A percentile compares a stretch with the other conserved stretches of the same genome.
Evolutionary conservation across 1,284 basidiomycete species (phyloP).

Genomic region (Ustilago tritici): DNA sequence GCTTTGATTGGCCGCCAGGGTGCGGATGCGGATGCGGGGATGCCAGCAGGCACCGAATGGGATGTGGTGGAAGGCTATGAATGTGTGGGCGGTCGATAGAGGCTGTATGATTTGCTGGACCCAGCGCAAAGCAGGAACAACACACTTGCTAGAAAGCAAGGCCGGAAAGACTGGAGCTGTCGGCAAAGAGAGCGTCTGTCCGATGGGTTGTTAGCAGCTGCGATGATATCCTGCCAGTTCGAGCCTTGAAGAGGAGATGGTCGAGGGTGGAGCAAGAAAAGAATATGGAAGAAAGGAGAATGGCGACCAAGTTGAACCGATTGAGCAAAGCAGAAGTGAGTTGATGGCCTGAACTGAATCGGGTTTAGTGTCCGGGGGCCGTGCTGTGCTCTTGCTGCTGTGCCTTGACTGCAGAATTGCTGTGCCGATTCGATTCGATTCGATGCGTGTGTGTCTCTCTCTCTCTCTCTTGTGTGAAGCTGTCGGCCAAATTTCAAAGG

Average conservation of each 20-base stretch:
- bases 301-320: background rate
- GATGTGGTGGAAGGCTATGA: background rate
- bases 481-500: constrained; percentile 4
- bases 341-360: background rate
- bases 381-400: constrained; percentile 4
- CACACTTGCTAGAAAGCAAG: background rate
- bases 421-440: constrained; percentile 3
- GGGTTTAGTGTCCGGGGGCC: background rate
- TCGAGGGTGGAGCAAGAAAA: background rate
- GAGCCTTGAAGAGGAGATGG: background rate
- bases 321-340: background rate
- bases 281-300: constrained; percentile 2
- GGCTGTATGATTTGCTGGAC: background rate
- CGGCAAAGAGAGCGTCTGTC: background rate
- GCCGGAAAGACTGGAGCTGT: background rate
- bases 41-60: background rate
- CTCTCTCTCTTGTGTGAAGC: background rate
- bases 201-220: background rate
- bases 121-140: background rate
- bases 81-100: background rate
- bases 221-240: background rate
- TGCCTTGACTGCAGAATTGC: background rate
- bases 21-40: background rate
- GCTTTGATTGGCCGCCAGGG: background rate
- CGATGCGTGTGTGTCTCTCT: background rate